Evolutionary conservation across 140 eudicot genomes (phyloP), one percentile per base, ranked within the genome.

Genomic region (Oenanthe javanica): DNA sequence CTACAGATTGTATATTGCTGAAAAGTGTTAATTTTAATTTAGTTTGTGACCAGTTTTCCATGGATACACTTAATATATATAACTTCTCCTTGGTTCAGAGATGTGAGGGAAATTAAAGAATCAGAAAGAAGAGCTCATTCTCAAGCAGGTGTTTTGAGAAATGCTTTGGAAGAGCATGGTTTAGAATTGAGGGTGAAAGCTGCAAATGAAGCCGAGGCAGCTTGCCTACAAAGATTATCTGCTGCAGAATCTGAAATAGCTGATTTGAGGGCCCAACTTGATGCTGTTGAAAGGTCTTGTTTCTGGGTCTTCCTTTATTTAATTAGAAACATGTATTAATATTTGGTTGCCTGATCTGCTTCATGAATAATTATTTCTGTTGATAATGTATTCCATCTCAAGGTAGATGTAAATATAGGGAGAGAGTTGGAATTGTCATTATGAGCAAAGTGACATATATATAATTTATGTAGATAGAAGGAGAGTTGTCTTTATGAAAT

Each of bases 151-250:
- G 79, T 78, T 72, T 76, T 94, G 82, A 88, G 84, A 85, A 85
- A 81, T 78, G 96, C 96, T 52, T 86, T 92, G 36, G 86, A 89
- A 23, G 99, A 94, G 81, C 99, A 94, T 55, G 81, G 92, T 83
- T 82, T 94, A 63, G 96, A 92, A 82, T 87, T 94, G 84, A 88
- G 99, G 84, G 89, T 94, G 52, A 94, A 89, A 87, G 87, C 99
- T 79, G 99, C 99, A 75, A 89, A 94, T 84, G 99, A 94, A 91
- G 93, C 97, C 13, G 97, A 94, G 88, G 85, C 88, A 81, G 97
- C 96, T 67, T 94, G 95, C 89, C 92, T 88, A 82, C 95, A 87
- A 79, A 87, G 99, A 83, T 89, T 94, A 50, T 84, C 91, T 46
- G 85, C 79, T 55, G 92, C 99, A 73, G 97, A 92, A 89, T 91